A percentile compares a stretch with the other conserved stretches of the same genome.
Conservation (phyloP, 2,329 filamentous ascomycete genomes). For the Huntiella moniliformis region DNA sequence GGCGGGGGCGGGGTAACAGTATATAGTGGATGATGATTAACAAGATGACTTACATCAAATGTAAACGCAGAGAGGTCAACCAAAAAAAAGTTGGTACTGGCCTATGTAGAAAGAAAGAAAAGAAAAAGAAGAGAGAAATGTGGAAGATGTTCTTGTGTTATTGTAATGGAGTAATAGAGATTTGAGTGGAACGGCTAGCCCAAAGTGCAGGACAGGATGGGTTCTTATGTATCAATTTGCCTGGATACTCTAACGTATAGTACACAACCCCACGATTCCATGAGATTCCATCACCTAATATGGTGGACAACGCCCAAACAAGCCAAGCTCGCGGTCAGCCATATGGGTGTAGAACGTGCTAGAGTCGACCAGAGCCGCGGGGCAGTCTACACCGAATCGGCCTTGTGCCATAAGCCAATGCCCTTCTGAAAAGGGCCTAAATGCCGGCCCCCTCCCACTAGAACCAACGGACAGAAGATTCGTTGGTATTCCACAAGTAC, state of each 20-base stretch:
- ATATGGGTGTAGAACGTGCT: too few species aligned
- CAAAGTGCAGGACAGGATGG: conserved; percentile 2
- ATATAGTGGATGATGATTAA: too few species aligned
- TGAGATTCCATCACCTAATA: conserved; percentile 13
- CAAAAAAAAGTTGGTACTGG: conserved; percentile 8
- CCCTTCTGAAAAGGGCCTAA: too few species aligned
- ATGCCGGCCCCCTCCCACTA: too few species aligned
- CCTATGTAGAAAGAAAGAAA: conserved; percentile 10
- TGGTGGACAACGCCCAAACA: background rate
- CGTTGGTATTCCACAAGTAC: conserved; percentile 6
- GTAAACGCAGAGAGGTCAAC: conserved; percentile 10
- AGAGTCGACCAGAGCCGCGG: too few species aligned
- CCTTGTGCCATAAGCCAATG: background rate
- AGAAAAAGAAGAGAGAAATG: conserved; percentile 8
- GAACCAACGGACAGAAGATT: conserved; percentile 4
- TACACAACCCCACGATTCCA: conserved; percentile 12
- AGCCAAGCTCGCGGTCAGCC: too few species aligned
- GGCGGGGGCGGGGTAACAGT: too few species aligned
- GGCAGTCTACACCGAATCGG: background rate
- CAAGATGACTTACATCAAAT: conserved; percentile 12
- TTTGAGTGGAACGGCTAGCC: background rate
- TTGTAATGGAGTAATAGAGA: conserved; percentile 7
- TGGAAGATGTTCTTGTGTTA: conserved; percentile 2
- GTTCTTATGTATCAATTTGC: too few species aligned
- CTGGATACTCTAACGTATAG: too few species aligned